Base-by-base conservation (phyloP, 257 asterid species). In the Nicotiana obtusifolia region DNA sequence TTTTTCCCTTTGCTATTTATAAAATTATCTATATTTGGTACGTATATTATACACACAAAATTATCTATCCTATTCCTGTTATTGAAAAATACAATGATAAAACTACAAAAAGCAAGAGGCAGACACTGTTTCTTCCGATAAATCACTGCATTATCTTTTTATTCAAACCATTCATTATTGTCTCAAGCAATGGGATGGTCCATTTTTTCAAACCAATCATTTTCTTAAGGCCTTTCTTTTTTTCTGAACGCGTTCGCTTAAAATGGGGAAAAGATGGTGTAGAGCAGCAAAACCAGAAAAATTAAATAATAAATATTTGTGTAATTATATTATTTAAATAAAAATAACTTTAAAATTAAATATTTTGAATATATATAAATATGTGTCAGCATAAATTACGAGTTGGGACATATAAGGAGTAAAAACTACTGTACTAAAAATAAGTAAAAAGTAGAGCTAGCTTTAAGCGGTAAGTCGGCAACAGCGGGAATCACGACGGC, bases 401-500 rank as follows among this genome's bases (percentile, higher is more conserved):
- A 41, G 3, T 41, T 41, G 47, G 47, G 47, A 41, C 47, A 26
- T 26, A 41, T 41, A 41, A 41, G 47, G 4, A 30, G 33, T 30
- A 30, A 30, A 30, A 30, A 30, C 33, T 41, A 41, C 47, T 7
- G 47, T 41, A 41, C 47, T 7, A 41, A 8, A 37, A 37, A 41
- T 7, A 65, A 65, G 24, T 31, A 8, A 19, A 41, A 9, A 33
- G 19, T 35, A 68, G 17, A 5, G 31, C 31, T 37, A 41, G 47
- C 47, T 67, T 77, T 62, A 80, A 68, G 86, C 84, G 85, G 85
- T 49, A 20, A 41, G 78, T 14, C 33, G 57, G 84, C 86, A 83
- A 67, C 77, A 77, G 85, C 84, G 83, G 82, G 82, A 83, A 83
- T 82, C 28, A 64, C 82, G 47, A 14, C 81, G 62, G 62, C 82